Evolutionary conservation across 2,329 filamentous ascomycete species (phyloP).

Genomic region (Diaporthe sp.): DNA sequence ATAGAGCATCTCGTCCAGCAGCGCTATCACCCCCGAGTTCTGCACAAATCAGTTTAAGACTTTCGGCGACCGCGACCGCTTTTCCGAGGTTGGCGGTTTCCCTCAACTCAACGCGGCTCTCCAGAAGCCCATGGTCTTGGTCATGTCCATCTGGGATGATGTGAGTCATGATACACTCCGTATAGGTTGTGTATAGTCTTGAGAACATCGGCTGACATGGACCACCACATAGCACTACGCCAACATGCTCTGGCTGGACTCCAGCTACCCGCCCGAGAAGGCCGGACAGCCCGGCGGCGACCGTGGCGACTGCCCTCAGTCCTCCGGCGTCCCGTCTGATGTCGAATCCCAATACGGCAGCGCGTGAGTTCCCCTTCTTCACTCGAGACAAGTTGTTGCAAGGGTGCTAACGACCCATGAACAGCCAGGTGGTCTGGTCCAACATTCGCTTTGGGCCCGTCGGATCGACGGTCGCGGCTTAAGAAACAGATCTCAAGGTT

Average conservation of each 20-base stretch:
- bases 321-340: constrained; percentile 54
- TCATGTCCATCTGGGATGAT: constrained; percentile 73
- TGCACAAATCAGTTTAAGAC: constrained; percentile 65
- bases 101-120: constrained; percentile 64
- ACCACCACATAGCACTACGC: constrained; percentile 57
- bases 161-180: constrained; percentile 1
- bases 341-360: constrained; percentile 52
- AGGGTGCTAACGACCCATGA: background rate
- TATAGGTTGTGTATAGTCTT: background rate
- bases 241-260: constrained; percentile 74
- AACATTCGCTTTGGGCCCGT: constrained; percentile 17
- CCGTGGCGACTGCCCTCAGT: constrained; percentile 57
- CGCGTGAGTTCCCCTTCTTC: constrained; percentile 42
- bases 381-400: too few relatives aligned
- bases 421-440: constrained; percentile 21
- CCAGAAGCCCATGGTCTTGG: constrained; percentile 70
- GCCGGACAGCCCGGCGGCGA: constrained; percentile 53
- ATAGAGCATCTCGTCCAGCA: constrained; percentile 44
- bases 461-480: constrained; percentile 12
- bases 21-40: constrained; percentile 65
- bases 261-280: constrained; percentile 61
- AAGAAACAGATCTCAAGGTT: background rate
- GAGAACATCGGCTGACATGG: background rate
- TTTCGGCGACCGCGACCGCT: constrained; percentile 66
- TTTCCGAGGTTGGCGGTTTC: constrained; percentile 66